Conservation (phyloP, 1,284 basidiomycete species). For the Microbotryum intermedium region DNA sequence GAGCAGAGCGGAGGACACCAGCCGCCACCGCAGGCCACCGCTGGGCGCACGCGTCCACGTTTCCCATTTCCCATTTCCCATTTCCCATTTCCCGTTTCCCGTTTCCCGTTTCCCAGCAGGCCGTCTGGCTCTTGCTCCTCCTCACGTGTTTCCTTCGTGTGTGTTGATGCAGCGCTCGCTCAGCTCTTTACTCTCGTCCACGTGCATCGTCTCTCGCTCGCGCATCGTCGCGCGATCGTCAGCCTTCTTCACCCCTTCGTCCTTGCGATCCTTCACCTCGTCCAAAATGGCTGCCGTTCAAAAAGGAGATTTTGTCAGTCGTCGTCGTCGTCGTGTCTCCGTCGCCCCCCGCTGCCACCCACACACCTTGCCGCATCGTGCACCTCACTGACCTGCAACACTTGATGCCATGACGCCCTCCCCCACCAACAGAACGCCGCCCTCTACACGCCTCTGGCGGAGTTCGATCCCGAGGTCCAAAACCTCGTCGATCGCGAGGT, state of each 20-base stretch:
- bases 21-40: too few relatives aligned
- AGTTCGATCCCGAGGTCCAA: constrained; percentile 89
- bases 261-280: constrained; percentile 9
- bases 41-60: not conserved
- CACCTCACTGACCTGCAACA: constrained; percentile 19
- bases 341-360: constrained; percentile 29
- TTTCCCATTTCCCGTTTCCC: not conserved
- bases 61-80: not conserved
- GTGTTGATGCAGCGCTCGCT: constrained; percentile 8
- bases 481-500: constrained; percentile 95
- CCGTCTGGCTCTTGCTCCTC: not conserved
- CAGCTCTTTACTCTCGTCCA: constrained; percentile 1
- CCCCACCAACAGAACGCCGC: constrained; percentile 35
- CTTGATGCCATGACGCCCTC: constrained; percentile 33
- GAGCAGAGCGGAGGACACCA: too few relatives aligned
- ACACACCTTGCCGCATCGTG: constrained; percentile 20
- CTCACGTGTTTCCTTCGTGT: not conserved
- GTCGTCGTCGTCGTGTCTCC: not conserved
- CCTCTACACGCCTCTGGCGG: constrained; percentile 75
- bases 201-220: constrained; percentile 3
- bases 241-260: too few relatives aligned
- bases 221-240: not conserved
- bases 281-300: constrained; percentile 28
- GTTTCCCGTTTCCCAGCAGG: too few relatives aligned
- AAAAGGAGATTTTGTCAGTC: constrained; percentile 1